Conservation (phyloP, 306 rosid species). For the Inga laurina region DNA sequence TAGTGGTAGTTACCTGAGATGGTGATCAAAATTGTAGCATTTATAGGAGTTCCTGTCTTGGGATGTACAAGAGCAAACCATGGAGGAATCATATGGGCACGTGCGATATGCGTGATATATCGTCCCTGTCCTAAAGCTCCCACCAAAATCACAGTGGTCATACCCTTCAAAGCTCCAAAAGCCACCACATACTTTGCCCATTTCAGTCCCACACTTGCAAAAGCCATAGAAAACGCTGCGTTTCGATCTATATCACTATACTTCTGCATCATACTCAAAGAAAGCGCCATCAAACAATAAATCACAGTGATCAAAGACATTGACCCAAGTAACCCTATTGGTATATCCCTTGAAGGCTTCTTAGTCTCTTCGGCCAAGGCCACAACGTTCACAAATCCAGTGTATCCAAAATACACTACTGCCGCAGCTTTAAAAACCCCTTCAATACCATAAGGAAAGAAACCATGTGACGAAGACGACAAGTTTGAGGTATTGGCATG, state of each 20-base stretch:
- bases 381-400: conserved; percentile 63
- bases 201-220: conserved; percentile 66
- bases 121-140: conserved; percentile 62
- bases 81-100: conserved; percentile 81
- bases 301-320: conserved; percentile 70
- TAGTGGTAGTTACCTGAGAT: conserved; percentile 15
- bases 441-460: conserved; percentile 57
- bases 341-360: conserved; percentile 75
- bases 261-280: conserved; percentile 77
- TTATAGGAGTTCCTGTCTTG: conserved; percentile 76
- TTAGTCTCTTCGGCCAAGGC: conserved; percentile 82
- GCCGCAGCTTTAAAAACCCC: conserved; percentile 77
- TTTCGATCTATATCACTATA: conserved; percentile 57
- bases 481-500: conserved; percentile 57
- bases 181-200: conserved; percentile 84
- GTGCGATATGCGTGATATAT: conserved; percentile 74
- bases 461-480: conserved; percentile 34
- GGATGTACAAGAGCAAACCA: conserved; percentile 85
- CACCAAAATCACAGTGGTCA: conserved; percentile 75
- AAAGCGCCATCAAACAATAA: conserved; percentile 74
- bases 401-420: conserved; percentile 73
- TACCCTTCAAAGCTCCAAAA: conserved; percentile 73
- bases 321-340: conserved; percentile 68
- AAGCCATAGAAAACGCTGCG: conserved; percentile 73
- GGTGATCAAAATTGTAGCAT: conserved; percentile 66